A percentile compares a stretch with the other conserved stretches of the same genome.
Evolutionary conservation across 495 filamentous ascomycete genomes (phyloP).

Genomic region (Pyrenula aspistea): DNA sequence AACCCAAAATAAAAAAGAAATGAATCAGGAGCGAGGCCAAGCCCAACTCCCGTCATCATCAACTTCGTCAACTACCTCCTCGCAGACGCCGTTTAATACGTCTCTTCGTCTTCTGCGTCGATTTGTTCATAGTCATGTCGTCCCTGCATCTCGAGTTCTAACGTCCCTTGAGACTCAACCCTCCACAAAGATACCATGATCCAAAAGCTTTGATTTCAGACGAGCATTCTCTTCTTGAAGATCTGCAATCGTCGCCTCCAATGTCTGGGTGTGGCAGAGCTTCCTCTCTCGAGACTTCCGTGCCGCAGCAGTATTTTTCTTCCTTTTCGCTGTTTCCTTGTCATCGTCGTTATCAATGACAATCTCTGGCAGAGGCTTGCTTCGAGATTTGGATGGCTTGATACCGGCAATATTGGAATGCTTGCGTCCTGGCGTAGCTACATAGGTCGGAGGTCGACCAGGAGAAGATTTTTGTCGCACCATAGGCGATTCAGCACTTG

Average conservation of each 20-base stretch:
- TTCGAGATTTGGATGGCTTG: conserved; percentile 46
- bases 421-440: conserved; percentile 28
- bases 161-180: background rate
- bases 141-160: background rate
- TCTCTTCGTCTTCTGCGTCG: background rate
- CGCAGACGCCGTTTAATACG: background rate
- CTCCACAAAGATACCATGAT: background rate
- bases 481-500: conserved; percentile 23
- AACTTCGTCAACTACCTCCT: background rate
- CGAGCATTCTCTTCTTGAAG: conserved; percentile 9
- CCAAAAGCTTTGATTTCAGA: background rate
- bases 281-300: conserved; percentile 87
- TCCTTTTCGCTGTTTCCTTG: conserved; percentile 77
- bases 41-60: background rate
- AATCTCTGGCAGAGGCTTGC: conserved; percentile 75
- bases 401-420: conserved; percentile 64
- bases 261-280: conserved; percentile 50
- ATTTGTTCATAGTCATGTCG: background rate
- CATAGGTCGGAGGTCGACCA: conserved; percentile 28
- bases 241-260: conserved; percentile 41
- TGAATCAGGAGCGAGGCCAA: background rate
- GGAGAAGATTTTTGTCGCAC: conserved; percentile 25
- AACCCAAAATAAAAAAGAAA: background rate
- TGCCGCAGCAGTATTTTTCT: conserved; percentile 88
- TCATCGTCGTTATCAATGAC: conserved; percentile 49